Percentiles rank a stretch among this genome's conserved stretches.
Evolutionary conservation across 148 eudicot genomes (phyloP).

Genomic region (Chenopodium berlandieri): DNA sequence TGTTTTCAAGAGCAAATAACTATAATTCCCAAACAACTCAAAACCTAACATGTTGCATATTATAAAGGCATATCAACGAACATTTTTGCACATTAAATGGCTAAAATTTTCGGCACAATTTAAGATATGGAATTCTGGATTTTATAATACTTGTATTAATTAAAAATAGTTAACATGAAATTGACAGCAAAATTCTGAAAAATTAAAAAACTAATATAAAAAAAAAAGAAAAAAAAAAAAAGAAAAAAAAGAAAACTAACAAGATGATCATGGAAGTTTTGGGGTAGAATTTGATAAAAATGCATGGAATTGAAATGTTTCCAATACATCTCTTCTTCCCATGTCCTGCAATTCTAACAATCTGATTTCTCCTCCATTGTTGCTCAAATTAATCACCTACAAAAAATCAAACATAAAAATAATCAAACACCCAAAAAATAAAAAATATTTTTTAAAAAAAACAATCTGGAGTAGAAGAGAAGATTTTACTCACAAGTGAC

Average conservation of each 20-base stretch:
- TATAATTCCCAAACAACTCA: too few relatives aligned
- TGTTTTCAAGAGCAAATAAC: too few relatives aligned
- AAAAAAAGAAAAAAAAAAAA: not conserved
- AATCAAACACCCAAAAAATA: not conserved
- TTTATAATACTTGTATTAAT: not conserved
- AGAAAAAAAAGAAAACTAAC: constrained; percentile 12
- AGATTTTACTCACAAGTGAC: not conserved
- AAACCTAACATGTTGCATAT: too few relatives aligned
- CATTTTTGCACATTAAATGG: not conserved
- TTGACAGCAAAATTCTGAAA: not conserved
- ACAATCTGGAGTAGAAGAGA: not conserved
- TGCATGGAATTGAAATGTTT: constrained; percentile 33
- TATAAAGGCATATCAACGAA: not conserved
- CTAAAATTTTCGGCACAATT: not conserved
- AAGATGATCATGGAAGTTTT: constrained; percentile 28
- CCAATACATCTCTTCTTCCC: constrained; percentile 36
- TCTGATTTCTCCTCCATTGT: constrained; percentile 14
- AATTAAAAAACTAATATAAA: too few relatives aligned
- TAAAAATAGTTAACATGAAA: not conserved
- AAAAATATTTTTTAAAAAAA: not conserved
- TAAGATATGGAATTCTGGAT: not conserved
- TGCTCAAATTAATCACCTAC: not conserved
- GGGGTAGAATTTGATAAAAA: constrained; percentile 24
- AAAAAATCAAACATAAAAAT: not conserved
- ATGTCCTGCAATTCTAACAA: constrained; percentile 16